phyloP scores from a whole-genome alignment of 2,329 filamentous ascomycete genomes.

The Conoideocrella luteorostrata region DNA sequence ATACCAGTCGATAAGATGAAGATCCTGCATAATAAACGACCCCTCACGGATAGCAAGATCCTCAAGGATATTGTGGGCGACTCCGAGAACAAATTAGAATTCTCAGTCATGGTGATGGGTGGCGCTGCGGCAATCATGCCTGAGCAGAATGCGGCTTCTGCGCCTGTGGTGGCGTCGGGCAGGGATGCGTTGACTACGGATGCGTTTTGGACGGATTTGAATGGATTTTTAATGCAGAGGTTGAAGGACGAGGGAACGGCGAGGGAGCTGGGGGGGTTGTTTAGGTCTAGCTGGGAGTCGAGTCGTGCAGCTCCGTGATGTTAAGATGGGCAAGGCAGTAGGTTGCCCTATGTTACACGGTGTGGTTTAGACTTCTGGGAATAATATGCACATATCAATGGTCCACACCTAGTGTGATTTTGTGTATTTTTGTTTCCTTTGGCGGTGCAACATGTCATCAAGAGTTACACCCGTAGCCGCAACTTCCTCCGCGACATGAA shows the following conservation, averaged over 20 bases:
- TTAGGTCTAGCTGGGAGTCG: constrained; percentile 64
- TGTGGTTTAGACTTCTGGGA: no score
- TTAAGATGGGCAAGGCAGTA: no score
- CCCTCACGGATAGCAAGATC: constrained; percentile 69
- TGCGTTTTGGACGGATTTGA: constrained; percentile 82
- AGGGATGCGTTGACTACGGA: constrained; percentile 60
- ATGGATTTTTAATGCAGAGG: constrained; percentile 72
- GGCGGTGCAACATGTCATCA: no score
- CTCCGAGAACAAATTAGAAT: constrained; percentile 51
- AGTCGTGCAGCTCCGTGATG: constrained; percentile 25
- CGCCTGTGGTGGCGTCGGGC: constrained; percentile 29
- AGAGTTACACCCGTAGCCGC: not conserved
- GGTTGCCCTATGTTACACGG: no score
- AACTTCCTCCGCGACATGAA: not conserved
- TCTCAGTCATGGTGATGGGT: constrained; percentile 83
- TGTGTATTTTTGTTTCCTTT: no score
- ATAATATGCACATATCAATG: no score
- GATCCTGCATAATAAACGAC: constrained; percentile 82
- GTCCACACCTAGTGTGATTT: no score
- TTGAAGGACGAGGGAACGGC: constrained; percentile 64
- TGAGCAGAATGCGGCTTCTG: constrained; percentile 27
- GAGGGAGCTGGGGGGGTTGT: constrained; percentile 57
- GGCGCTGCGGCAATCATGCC: constrained; percentile 47
- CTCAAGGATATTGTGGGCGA: constrained; percentile 64
- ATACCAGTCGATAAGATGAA: constrained; percentile 75